Evolutionary conservation across 192 early-diverging fungal genomes (phyloP), one percentile per base, ranked within the genome.

Genomic region (Gryganskiella cystojenkinii): DNA sequence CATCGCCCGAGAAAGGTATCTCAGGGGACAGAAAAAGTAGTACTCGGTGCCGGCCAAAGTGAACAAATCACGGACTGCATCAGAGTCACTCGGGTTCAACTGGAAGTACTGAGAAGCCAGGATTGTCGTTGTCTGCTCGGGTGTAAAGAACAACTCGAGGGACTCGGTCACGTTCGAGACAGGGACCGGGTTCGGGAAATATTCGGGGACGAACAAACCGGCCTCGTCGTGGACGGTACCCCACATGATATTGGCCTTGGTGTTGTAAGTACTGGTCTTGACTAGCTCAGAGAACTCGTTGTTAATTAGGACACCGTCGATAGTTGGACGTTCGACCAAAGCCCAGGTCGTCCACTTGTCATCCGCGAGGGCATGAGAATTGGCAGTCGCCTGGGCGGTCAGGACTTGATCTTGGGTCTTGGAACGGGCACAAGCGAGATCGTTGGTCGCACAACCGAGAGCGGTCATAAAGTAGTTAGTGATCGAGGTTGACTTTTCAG

Each of bases 211-310:
- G 22, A 73, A 71, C 1, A 56, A 22, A 28, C 68, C 76, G 14
- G 76, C 67, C 27, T 80, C 76, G 44, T 80, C 61, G 13, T 80
- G 33, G 35, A 54, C 49, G 9, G 62, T 56, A 22, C 61, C 58
- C 57, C 63, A 66, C 67, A 80, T 70, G 56, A 66, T 67, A 17
- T 65, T 71, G 19, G 70, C 79, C 30, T 73, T 66, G 45, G 63
- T 65, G 37, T 80, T 70, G 56, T 80, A 71, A 10, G 22, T 65
- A 28, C 64, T 63, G 4, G 64, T 25, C 45, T 61, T 78, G 37
- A 82, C 70, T 3, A 73, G 57, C 28, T 19, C n/a, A 34, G 64
- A 59, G 31, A 71, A 82, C 19, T 82, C 79, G 7, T 54, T 43
- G 10, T 40, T 6, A 33, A 82, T 71, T 1, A 71, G 27, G 8